Base-by-base conservation (phyloP, 352 stramenopile genomes). In the Phytophthora litchii region DNA sequence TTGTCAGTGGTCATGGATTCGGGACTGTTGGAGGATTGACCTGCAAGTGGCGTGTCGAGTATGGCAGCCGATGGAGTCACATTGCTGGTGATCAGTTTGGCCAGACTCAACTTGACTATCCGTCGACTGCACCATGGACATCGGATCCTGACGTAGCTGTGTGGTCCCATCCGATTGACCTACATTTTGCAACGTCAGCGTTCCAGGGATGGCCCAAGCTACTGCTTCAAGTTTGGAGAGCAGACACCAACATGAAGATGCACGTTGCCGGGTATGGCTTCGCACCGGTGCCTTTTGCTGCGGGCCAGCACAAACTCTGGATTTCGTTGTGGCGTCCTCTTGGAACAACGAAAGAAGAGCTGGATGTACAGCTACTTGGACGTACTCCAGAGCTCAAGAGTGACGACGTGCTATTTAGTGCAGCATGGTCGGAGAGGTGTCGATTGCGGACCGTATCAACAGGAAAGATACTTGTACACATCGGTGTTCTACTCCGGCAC, bases 41-140 rank as follows among this genome's bases (percentile, higher is more conserved):
- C 11, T 91, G 81, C 65, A 91, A 89, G 37, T 92, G 78, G 78
- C 76, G 71, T 31, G 60, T 90, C 43, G 83, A 92, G 43, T 83
- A 80, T 46, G 80, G 80, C 8, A 77, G 64, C 13, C 43, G 69
- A 21, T 90, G 80, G 78, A 73, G 60, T 3, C 77, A 84, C 59
- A 72, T 92, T 16, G 72, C 76, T 20, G 83, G 83, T 5, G 70
- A 88, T 29, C 64, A 84, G 40, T 49, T 80, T 9, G 83, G 80
- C 0, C 74, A 90, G 61, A 88, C 83, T 2, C 83, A 92, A 50
- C 62, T 84, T 16, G 81, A 87, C 25, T 89, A 87, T 19, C 50
- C 78, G 3, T 60, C 52, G 9, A 66, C 43, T 20, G 34, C 60
- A 7, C 50, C 54, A 3, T 73, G 43, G 54, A 50, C 54, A 7